Base-by-base conservation (phyloP, 176 grass and related monocot species). In the Otatea glauca region DNA sequence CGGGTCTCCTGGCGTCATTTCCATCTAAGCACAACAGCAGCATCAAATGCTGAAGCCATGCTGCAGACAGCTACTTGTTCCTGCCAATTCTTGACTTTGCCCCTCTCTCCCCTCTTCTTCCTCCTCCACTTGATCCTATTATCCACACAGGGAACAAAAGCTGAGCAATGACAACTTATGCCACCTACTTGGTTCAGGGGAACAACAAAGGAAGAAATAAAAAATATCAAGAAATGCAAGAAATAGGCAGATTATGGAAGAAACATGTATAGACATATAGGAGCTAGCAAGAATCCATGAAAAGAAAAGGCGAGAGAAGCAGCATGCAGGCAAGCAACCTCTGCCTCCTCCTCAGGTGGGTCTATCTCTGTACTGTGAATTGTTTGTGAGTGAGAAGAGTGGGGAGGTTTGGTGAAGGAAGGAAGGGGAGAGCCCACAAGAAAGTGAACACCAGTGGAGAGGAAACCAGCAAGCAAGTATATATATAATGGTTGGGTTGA, bases 11-110 rank as follows among this genome's bases (percentile, higher is more conserved):
- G 60, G 42, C 68, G 35, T 90, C 79, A 90, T 83, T 27, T 61
- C 32, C 59, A 12, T 84, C 32, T 51, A 65, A 79, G 43, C 6
- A 73, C 39, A 67, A 2, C 50, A 69, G 61, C 49, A 45, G 32
- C 10, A 65, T 84, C 80, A 79, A 79, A 60, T 74, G 62, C 20
- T 29, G 85, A 68, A 84, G 76, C 68, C 89, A 91, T 90, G 75
- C 35, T 65, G 34, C 41, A 75, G 77, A 70, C 32, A 86, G 68
- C 16, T 77, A 45, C 17, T 37, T 64, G 55, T 65, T 27, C 77
- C 23, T 68, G 42, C 39, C 32, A 7, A 43, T 83, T 54, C 51
- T 70, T 53, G 34, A 41, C 43, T 47, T 44, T 42, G 23, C 41
- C 72, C 25, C 43, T 47, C 17, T 45, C 17, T 27, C 10, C 34